Conservation (phyloP, 2,329 filamentous ascomycete genomes). For the Diaporthe helianthi region DNA sequence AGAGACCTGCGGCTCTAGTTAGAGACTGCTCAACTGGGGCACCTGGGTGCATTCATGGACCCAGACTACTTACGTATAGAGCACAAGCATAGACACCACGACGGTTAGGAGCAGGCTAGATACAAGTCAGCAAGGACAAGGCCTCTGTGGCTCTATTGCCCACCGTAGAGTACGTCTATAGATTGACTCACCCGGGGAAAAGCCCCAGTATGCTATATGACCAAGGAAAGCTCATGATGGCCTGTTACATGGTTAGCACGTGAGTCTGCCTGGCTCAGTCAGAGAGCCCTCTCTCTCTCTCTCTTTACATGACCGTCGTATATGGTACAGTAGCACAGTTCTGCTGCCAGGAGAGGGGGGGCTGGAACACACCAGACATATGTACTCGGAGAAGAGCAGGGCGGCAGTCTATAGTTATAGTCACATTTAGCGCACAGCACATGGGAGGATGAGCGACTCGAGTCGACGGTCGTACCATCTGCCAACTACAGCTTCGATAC, state of each 20-base stretch:
- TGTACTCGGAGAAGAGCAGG: constrained; percentile 92
- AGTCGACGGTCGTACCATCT: constrained; percentile 65
- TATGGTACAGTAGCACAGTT: no score
- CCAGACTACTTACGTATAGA: constrained; percentile 79
- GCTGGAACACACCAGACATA: constrained; percentile 77
- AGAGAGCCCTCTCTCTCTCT: no score
- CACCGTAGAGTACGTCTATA: neutral
- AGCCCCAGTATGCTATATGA: constrained; percentile 88
- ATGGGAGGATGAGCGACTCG: constrained; percentile 28
- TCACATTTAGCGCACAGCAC: constrained; percentile 15
- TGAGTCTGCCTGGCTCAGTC: no score
- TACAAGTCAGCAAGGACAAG: constrained; percentile 34
- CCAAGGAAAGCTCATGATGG: constrained; percentile 95
- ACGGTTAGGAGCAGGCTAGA: constrained; percentile 76
- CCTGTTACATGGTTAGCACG: constrained; percentile 34
- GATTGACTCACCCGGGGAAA: constrained; percentile 73
- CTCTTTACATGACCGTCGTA: no score
- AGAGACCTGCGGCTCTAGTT: constrained; percentile 40
- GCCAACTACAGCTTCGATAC: constrained; percentile 93
- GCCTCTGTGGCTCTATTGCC: neutral
- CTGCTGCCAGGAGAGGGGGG: no score
- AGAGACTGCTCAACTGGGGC: no score
- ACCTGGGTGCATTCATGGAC: constrained; percentile 57
- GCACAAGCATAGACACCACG: constrained; percentile 76
- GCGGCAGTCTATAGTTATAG: constrained; percentile 73